Evolutionary conservation across 441 rosid genomes (phyloP), one percentile per base, ranked within the genome.

Genomic region (Sinapis alba): DNA sequence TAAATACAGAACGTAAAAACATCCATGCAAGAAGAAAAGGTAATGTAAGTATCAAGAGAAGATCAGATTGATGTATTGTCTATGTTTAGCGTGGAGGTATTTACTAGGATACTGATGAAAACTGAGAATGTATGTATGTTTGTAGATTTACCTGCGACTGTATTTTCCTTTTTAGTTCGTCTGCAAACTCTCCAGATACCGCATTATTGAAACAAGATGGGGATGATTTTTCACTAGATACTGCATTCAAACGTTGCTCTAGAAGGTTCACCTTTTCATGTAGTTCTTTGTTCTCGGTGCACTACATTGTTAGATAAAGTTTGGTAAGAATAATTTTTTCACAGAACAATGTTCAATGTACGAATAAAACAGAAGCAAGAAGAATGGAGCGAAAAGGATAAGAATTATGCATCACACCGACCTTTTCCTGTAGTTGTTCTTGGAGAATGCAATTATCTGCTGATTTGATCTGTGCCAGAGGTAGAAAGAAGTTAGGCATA

Each of bases 371-470:
- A 43, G 36, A 13, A 72, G 41, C 56, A 53, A 15, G 69, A 63
- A 53, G 8, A 23, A 26, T 34, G 3, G 27, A 53, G 50, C 19
- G 27, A 20, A 23, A 61, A 45, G 36, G 65, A 47, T 50, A 51
- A 7, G 75, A 62, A 26, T 53, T 19, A 53, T 38, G 53, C 27
- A 65, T 21, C 7, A 57, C 28, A 18, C 74, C n/a, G 24, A 95
- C 99, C 98, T 95, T 95, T 75, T 84, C 72, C 78, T 91, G 97
- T 78, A 95, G 78, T 75, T 95, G 99, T 71, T 95, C 99, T 82
- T 93, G 99, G 65, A 95, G 96, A 71, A 95, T 84, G 57, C 97
- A 95, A 76, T 95, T 95, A 78, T 95, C 99, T 50, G 98, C 99
- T 58, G 98, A 80, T 85, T 88, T 95, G 74, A 95, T 82, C 99